Base-by-base conservation (phyloP, 495 filamentous ascomycete genomes). In the Aspergillus steynii region DNA sequence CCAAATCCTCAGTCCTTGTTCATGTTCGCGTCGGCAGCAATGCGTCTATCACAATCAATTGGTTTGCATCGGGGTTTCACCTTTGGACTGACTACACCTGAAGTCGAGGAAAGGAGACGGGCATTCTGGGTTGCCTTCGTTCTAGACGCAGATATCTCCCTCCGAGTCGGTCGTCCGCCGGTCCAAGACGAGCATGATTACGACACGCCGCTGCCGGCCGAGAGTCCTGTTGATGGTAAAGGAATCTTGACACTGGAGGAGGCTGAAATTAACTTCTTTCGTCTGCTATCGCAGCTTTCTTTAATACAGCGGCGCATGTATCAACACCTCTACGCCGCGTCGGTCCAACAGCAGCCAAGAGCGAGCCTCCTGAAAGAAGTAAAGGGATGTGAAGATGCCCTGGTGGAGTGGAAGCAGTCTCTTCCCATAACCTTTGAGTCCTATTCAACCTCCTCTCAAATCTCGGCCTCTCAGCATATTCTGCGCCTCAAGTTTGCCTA, bases 81-180 rank as follows among this genome's bases (percentile, higher is more conserved):
- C 1, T 57, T 31, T 32, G 61, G 61, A 26, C 20, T 66, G 25
- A 53, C 56, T 1, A 25, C 32, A 25, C 32, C 58, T 28, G 58
- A 68, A 53, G 53, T 62, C 4, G 66, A 65, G 29, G 61, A 68
- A 59, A 46, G 68, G 34, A 50, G 61, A 28, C 45, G 68, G 47
- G 61, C 56, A 10, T 69, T 65, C 29, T 71, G 66, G 66, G 62
- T 71, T 3, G 61, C 66, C 8, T 71, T 68, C 20, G 63, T 67
- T 53, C 42, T 70, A 37, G 65, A 70, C 52, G 61, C 63, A 20
- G 66, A 71, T 51, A 68, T 71, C 27, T 62, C 57, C 27, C 49
- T 62, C 0, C 61, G 63, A 7, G 53, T 60, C 5, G 63, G 66
- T 0, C 63, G 60, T 20, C 66, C 66, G 31, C 55, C 61, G 3